phyloP scores from a whole-genome alignment of 1,139 yeast genomes.

The Hansenula anomala region DNA sequence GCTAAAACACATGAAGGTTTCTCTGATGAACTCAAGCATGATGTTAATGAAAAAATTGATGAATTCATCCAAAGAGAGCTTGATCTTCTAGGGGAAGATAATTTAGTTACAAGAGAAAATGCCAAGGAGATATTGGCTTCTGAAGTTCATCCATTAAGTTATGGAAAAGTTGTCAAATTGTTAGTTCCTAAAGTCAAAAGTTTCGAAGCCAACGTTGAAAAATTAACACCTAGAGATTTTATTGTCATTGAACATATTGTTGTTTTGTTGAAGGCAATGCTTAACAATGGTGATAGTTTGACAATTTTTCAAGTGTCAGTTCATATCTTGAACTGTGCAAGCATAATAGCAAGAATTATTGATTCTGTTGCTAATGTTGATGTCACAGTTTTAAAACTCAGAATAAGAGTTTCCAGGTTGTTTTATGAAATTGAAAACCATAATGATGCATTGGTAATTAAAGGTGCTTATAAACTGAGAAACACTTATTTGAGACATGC shows the following conservation, averaged over 20 bases:
- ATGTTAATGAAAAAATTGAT: conserved; percentile 43
- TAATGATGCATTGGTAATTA: conserved; percentile 34
- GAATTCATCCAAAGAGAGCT: conserved; percentile 39
- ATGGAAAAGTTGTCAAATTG: conserved; percentile 31
- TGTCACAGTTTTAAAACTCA: conserved; percentile 42
- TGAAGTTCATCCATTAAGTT: conserved; percentile 40
- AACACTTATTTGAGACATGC: conserved; percentile 56
- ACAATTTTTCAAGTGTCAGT: conserved; percentile 34
- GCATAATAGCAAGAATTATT: conserved; percentile 30
- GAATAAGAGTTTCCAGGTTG: conserved; percentile 56
- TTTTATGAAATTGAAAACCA: conserved; percentile 46
- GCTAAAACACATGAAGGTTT: conserved; percentile 27
- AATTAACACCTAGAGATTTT: conserved; percentile 24
- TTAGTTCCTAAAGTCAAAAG: conserved; percentile 23
- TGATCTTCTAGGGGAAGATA: conserved; percentile 42
- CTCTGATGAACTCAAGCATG: conserved; percentile 26
- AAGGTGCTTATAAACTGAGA: conserved; percentile 56
- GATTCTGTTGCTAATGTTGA: conserved; percentile 29
- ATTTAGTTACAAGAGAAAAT: conserved; percentile 46
- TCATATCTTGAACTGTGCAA: conserved; percentile 34
- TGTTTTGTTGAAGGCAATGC: conserved; percentile 33
- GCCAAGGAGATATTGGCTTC: conserved; percentile 42
- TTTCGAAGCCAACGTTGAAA: conserved; percentile 12
- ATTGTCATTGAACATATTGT: conserved; percentile 37
- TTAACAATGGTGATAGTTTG: conserved; percentile 34